Evolutionary conservation across 345 rosid genomes (phyloP).

Genomic region (Ailanthus altissimus): DNA sequence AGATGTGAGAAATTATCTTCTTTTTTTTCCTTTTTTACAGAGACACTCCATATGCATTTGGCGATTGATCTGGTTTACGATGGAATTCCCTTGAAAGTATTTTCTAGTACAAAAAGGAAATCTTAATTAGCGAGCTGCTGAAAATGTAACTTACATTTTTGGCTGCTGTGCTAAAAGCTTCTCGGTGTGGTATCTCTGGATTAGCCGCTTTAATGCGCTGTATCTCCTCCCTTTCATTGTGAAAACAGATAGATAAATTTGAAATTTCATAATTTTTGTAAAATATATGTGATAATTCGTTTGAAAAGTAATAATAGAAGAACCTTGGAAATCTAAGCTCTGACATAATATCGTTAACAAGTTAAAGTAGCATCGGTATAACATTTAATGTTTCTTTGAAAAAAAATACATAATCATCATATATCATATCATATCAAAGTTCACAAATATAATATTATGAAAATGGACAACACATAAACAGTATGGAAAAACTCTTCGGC

Average conservation of each 20-base stretch:
- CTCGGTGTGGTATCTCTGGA: constrained; percentile 96
- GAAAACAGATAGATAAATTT: neutral
- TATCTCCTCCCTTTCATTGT: constrained; percentile 84
- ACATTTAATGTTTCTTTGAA: neutral
- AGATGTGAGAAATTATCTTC: neutral
- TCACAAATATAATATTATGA: neutral
- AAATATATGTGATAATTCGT: neutral
- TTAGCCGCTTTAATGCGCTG: constrained; percentile 95
- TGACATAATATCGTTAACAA: constrained; percentile 3
- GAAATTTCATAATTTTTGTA: neutral
- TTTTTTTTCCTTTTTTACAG: no score
- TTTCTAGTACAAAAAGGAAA: no score
- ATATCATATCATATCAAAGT: neutral
- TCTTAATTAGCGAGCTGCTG: no score
- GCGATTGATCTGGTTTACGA: neutral
- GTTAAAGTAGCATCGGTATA: neutral
- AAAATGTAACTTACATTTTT: constrained; percentile 62
- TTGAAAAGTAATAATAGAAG: neutral
- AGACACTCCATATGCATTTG: neutral
- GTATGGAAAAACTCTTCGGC: neutral
- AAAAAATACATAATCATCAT: neutral
- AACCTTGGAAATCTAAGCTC: neutral
- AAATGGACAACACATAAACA: neutral
- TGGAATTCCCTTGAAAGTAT: no score
- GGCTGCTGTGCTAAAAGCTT: constrained; percentile 96